A percentile compares a stretch with the other conserved stretches of the same genome.
phyloP scores from a whole-genome alignment of 208 protist species.

The Phytomonas francai region DNA sequence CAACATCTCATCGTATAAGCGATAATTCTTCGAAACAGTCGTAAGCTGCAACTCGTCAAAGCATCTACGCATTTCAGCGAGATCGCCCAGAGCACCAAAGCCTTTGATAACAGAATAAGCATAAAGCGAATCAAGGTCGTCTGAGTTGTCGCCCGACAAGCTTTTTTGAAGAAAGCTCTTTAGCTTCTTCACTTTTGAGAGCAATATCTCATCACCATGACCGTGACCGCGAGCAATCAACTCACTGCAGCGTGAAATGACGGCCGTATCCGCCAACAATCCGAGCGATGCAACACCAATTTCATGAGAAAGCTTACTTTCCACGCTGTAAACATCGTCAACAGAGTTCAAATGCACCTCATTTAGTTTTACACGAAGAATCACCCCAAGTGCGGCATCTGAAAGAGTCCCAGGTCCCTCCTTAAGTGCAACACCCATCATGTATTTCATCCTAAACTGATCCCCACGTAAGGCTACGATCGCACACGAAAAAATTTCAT shows the following conservation, averaged over 20 bases:
- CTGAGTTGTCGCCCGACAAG: constrained; percentile 44
- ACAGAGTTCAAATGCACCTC: constrained; percentile 16
- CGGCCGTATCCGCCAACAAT: constrained; percentile 55
- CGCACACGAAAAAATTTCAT: constrained; percentile 43
- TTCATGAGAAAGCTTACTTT: constrained; percentile 33
- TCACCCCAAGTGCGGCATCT: constrained; percentile 41
- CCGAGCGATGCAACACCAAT: constrained; percentile 39
- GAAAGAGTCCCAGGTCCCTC: constrained; percentile 26
- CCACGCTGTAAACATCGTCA: constrained; percentile 55
- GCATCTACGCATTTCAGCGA: constrained; percentile 66
- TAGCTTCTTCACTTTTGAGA: constrained; percentile 70
- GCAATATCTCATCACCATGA: constrained; percentile 62
- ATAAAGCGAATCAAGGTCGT: constrained; percentile 61
- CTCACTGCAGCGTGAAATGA: constrained; percentile 76
- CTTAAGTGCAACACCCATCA: constrained; percentile 28
- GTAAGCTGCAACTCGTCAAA: constrained; percentile 52
- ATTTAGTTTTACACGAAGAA: constrained; percentile 33
- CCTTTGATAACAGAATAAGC: constrained; percentile 68
- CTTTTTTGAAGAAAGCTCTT: constrained; percentile 47
- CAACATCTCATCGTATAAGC: constrained; percentile 86
- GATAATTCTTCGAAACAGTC: constrained; percentile 50
- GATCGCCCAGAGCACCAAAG: constrained; percentile 67
- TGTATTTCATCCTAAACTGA: constrained; percentile 14
- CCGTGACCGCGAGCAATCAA: constrained; percentile 42
- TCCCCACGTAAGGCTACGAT: constrained; percentile 42